Conservation (phyloP, 805 yeast species). For the Yarrowia yakushimensis region DNA sequence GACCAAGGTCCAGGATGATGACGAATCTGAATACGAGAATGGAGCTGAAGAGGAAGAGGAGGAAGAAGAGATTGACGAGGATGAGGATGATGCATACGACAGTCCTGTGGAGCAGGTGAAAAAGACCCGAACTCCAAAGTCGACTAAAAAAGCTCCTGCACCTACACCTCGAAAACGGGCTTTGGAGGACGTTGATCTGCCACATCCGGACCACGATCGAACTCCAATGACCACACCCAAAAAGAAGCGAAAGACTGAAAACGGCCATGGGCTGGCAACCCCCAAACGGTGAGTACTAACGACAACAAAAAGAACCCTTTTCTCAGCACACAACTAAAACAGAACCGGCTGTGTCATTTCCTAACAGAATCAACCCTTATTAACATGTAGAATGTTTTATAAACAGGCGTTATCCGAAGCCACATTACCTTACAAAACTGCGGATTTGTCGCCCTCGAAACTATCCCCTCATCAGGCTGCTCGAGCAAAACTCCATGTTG, state of each 20-base stretch:
- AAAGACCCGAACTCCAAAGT: neutral
- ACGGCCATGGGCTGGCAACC: neutral
- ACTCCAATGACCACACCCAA: constrained; percentile 18
- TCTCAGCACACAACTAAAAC: neutral
- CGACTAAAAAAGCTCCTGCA: neutral
- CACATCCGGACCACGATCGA: neutral
- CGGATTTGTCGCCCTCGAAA: constrained; percentile 16
- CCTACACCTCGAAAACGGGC: neutral
- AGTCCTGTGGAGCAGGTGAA: neutral
- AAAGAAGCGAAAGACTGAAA: constrained; percentile 20
- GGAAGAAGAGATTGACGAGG: constrained; percentile 2
- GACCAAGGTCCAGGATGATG: neutral
- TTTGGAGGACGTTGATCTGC: neutral
- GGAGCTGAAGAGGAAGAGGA: neutral
- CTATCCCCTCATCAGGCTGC: constrained; percentile 34
- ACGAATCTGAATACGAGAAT: neutral
- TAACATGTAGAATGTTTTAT: constrained; percentile 24
- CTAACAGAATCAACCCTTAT: neutral
- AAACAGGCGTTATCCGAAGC: constrained; percentile 18
- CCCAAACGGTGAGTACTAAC: constrained; percentile 23
- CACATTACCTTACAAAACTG: constrained; percentile 16
- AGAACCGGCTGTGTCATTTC: constrained; percentile 17
- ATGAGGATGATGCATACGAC: constrained; percentile 6
- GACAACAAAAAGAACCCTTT: neutral
- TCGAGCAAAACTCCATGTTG: constrained; percentile 37